Evolutionary conservation across 768 basidiomycete genomes (phyloP).

Genomic region (Cystofilobasidium capitatum): DNA sequence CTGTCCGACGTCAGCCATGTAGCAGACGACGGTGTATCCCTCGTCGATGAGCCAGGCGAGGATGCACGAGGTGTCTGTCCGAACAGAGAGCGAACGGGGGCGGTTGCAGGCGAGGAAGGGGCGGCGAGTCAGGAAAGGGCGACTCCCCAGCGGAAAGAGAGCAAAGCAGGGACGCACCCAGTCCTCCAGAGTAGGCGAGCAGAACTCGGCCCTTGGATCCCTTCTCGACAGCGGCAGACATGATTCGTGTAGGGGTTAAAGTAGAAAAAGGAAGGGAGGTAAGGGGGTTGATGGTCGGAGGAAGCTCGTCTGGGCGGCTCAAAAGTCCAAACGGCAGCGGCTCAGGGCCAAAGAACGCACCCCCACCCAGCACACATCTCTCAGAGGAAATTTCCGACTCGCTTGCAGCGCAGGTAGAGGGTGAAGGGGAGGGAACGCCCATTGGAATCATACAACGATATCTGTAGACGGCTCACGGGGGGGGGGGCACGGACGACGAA

Average conservation of each 20-base stretch:
- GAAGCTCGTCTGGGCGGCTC: no score
- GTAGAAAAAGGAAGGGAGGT: neutral
- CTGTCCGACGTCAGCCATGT: slow-evolving; percentile 50
- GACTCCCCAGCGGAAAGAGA: neutral
- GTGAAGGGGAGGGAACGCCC: no score
- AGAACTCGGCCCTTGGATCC: slow-evolving; percentile 67
- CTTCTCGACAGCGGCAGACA: slow-evolving; percentile 27
- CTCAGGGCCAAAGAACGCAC: no score
- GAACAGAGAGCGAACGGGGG: neutral
- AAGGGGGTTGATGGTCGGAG: neutral
- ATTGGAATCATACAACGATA: no score
- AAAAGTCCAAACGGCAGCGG: no score
- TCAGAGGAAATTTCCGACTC: no score
- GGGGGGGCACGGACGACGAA: no score
- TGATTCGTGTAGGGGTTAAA: neutral
- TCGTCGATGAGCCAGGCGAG: slow-evolving; percentile 98
- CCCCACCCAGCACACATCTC: no score
- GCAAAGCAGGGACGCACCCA: slow-evolving; percentile 54
- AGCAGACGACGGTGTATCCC: slow-evolving; percentile 92
- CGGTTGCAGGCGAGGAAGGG: no score
- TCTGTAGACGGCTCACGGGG: no score
- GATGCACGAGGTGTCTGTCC: slow-evolving; percentile 91
- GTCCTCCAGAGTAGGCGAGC: slow-evolving; percentile 94
- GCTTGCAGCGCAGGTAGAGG: no score
- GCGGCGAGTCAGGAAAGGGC: neutral